Evolutionary conservation across 192 early-diverging fungal species (phyloP).

Genomic region (Backusella westeae): DNA sequence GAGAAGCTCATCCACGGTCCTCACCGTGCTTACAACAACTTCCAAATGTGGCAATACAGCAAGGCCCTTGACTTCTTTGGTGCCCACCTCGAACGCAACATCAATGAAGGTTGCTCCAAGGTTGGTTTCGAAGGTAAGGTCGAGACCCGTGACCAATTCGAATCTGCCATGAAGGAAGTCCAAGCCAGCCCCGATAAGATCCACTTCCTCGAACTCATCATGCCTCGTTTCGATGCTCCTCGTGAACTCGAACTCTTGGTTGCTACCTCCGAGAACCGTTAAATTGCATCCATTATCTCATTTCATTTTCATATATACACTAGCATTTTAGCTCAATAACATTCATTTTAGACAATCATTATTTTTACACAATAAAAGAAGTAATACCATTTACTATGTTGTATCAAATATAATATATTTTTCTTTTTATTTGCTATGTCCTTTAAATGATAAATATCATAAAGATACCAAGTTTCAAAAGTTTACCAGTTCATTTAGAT

Average conservation of each 20-base stretch:
- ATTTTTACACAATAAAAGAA: not conserved
- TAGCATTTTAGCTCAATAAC: constrained; percentile 16
- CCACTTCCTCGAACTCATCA: constrained; percentile 47
- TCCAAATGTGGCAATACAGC: constrained; percentile 48
- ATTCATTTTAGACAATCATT: not conserved
- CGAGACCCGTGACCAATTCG: constrained; percentile 36
- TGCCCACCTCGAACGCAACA: constrained; percentile 21
- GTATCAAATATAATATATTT: not conserved
- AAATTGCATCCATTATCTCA: not conserved
- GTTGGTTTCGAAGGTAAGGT: constrained; percentile 36
- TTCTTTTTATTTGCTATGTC: too few species aligned
- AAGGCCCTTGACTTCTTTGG: constrained; percentile 48
- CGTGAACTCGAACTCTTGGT: constrained; percentile 32
- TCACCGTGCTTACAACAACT: constrained; percentile 42
- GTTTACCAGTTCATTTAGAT: too few species aligned
- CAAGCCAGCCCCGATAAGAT: constrained; percentile 33
- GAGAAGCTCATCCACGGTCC: constrained; percentile 47
- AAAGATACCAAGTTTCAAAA: too few species aligned
- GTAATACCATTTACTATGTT: not conserved
- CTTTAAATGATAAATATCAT: too few species aligned
- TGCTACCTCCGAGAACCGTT: constrained; percentile 20
- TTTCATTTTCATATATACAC: not conserved
- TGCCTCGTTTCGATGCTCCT: constrained; percentile 45
- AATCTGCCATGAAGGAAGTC: constrained; percentile 33
- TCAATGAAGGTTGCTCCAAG: not conserved